Conservation (phyloP, 2,329 filamentous ascomycete genomes). For the Dissoconium aciculare region DNA sequence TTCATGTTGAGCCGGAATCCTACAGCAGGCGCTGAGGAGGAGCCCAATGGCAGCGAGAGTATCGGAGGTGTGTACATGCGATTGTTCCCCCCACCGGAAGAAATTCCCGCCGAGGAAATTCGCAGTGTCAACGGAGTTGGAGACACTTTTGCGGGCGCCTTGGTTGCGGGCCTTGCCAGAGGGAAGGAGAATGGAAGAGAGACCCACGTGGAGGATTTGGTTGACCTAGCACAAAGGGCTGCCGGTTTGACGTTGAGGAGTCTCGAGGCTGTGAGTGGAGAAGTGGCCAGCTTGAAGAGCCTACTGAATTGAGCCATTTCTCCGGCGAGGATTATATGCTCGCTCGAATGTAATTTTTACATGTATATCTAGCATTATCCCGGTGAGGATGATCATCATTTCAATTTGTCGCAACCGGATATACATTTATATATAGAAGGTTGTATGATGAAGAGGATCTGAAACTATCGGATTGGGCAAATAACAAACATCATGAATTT, state of each 20-base stretch:
- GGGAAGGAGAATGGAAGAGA: slow-evolving; percentile 29
- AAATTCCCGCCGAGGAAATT: slow-evolving; percentile 46
- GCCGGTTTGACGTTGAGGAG: slow-evolving; percentile 67
- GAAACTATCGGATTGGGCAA: no score
- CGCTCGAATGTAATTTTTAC: no score
- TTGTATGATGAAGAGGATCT: no score
- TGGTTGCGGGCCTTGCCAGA: slow-evolving; percentile 61
- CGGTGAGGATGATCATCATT: no score
- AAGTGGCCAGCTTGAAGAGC: slow-evolving; percentile 34
- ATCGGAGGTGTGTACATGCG: slow-evolving; percentile 72
- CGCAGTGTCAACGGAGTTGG: slow-evolving; percentile 89
- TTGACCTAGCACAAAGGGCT: slow-evolving; percentile 69
- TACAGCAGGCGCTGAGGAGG: slow-evolving; percentile 43
- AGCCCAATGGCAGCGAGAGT: slow-evolving; percentile 37
- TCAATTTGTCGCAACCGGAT: no score
- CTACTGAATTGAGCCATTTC: background rate
- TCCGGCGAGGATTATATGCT: no score
- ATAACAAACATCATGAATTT: no score
- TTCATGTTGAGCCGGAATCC: no score
- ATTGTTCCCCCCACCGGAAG: slow-evolving; percentile 49
- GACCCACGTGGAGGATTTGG: slow-evolving; percentile 43
- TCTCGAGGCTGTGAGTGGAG: slow-evolving; percentile 53
- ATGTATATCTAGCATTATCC: no score
- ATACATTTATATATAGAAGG: no score
- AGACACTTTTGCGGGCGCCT: slow-evolving; percentile 76